A percentile compares a stretch with the other conserved stretches of the same genome.
Conservation (phyloP, 2,329 filamentous ascomycete species). For the Beauveria rudraprayagi region DNA sequence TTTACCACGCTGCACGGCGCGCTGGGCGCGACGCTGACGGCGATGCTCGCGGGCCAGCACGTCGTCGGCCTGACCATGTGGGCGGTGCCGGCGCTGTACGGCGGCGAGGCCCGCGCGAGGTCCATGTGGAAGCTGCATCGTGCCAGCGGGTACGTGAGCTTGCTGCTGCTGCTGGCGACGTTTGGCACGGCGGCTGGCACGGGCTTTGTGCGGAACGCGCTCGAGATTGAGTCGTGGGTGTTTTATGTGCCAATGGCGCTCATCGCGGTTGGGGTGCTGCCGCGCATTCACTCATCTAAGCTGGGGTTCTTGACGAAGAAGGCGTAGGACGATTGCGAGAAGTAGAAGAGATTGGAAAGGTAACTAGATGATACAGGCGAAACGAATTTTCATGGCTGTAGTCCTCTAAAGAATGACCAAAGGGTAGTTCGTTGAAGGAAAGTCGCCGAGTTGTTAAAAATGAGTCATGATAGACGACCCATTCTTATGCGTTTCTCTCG, state of each 20-base stretch:
- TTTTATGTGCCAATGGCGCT: slow-evolving; percentile 58
- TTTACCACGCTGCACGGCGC: slow-evolving; percentile 77
- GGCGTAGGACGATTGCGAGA: background rate
- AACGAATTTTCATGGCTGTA: too few relatives aligned
- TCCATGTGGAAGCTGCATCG: slow-evolving; percentile 86
- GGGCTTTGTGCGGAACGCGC: slow-evolving; percentile 57
- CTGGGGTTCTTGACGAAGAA: slow-evolving; percentile 42
- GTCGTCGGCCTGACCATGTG: slow-evolving; percentile 77
- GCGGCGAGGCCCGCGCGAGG: slow-evolving; percentile 72
- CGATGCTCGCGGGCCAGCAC: slow-evolving; percentile 61
- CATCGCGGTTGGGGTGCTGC: slow-evolving; percentile 62
- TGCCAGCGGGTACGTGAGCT: slow-evolving; percentile 62
- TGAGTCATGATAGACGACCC: too few relatives aligned
- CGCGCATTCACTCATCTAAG: slow-evolving; percentile 76
- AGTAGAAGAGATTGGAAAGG: too few relatives aligned
- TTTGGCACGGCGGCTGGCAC: slow-evolving; percentile 70
- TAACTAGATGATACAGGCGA: too few relatives aligned
- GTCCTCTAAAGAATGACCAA: too few relatives aligned
- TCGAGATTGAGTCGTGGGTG: slow-evolving; percentile 71
- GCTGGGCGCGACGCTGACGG: slow-evolving; percentile 54
- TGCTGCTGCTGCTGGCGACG: slow-evolving; percentile 65
- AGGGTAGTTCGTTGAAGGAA: too few relatives aligned
- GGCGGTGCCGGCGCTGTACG: slow-evolving; percentile 65
- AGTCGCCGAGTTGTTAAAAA: too few relatives aligned
- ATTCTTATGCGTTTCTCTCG: too few relatives aligned